Evolutionary conservation across 1,284 basidiomycete species (phyloP).

Genomic region (Heimioporus punctisporus): DNA sequence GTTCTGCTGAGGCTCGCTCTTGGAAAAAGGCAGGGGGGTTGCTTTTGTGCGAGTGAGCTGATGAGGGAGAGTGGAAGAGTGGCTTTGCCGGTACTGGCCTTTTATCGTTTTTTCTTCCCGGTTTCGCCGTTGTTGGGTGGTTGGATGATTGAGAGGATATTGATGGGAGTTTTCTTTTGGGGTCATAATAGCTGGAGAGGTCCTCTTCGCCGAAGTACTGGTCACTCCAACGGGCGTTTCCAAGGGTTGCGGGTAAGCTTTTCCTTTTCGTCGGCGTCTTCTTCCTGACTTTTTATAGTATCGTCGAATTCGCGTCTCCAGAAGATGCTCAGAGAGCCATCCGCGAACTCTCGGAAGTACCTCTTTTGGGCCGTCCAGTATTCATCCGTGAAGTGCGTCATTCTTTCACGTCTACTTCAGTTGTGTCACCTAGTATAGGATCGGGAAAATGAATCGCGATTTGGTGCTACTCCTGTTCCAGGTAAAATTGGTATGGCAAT

Average conservation of each 20-base stretch:
- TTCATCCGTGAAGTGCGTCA: slow-evolving; percentile 91
- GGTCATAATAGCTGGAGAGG: slow-evolving; percentile 92
- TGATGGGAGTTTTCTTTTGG: slow-evolving; percentile 84
- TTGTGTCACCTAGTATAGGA: too few species aligned
- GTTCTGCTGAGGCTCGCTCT: slow-evolving; percentile 39
- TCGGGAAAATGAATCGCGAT: slow-evolving; percentile 94
- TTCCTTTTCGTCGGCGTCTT: neutral
- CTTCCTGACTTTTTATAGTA: slow-evolving; percentile 49
- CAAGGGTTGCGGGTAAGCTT: slow-evolving; percentile 97
- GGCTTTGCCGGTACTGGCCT: slow-evolving; percentile 21
- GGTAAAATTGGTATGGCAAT: slow-evolving; percentile 94
- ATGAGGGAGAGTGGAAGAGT: slow-evolving; percentile 33
- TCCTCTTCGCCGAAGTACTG: slow-evolving; percentile 98
- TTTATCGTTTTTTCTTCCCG: slow-evolving; percentile 37
- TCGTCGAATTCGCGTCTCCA: slow-evolving; percentile 87
- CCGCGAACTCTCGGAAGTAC: slow-evolving; percentile 85
- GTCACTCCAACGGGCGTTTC: slow-evolving; percentile 95
- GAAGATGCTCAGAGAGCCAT: slow-evolving; percentile 90
- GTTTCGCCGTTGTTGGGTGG: slow-evolving; percentile 67
- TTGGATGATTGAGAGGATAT: slow-evolving; percentile 73
- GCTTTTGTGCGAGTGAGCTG: slow-evolving; percentile 38
- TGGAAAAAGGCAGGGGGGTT: slow-evolving; percentile 33
- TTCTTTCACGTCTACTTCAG: too few species aligned
- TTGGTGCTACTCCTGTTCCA: slow-evolving; percentile 91
- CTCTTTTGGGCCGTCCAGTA: slow-evolving; percentile 89